Base-by-base conservation (phyloP, 345 rosid genomes). In the Odontarrhena argentea region DNA sequence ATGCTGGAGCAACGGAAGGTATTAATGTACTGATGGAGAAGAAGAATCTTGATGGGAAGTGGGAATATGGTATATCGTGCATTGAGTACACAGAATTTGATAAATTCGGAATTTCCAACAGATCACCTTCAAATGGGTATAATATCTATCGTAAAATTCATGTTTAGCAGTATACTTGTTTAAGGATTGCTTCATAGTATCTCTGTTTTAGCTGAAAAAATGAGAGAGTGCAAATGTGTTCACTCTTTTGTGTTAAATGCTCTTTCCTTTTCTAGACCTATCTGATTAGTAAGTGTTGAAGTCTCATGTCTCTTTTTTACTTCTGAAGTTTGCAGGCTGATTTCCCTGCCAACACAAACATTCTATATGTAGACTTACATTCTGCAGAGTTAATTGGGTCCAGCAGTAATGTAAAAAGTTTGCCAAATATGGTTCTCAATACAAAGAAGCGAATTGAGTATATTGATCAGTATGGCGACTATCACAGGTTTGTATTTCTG, bases 61-160 rank as follows among this genome's bases (percentile, higher is more conserved):
- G 97, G 96, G 90, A 92, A 45, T 93, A 88, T 81, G 97, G 98
- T 67, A 60, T 93, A 63, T 88, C 98, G 60, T 93, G 98, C 85
- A 81, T 90, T 55, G 98, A 93, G 68, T 90, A 90, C 73, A 90
- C 97, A 0, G 97, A 93, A 55, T 88, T 90, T 66, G 91, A 86
- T 65, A 93, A 87, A 71, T 88, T 85, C 45, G 92, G 90, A 64
- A 77, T 88, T 65, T 63, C 82, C 52, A 62, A 47, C 47, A 60
- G 38, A 66, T 75, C 82, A 49, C 26, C 54, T 72, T 78, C 75
- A 34, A 70, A 79, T 36, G 50, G 89, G 89, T 86, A 76, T 48
- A 68, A 9, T 11, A 14, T 60, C 45, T 30, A 42, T 66, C 61
- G 35, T 37, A 41, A 18, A 43, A 36, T 51, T 51, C 61, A 25